Conservation (phyloP, 1,284 basidiomycete species). For the Meira miltonrushii region DNA sequence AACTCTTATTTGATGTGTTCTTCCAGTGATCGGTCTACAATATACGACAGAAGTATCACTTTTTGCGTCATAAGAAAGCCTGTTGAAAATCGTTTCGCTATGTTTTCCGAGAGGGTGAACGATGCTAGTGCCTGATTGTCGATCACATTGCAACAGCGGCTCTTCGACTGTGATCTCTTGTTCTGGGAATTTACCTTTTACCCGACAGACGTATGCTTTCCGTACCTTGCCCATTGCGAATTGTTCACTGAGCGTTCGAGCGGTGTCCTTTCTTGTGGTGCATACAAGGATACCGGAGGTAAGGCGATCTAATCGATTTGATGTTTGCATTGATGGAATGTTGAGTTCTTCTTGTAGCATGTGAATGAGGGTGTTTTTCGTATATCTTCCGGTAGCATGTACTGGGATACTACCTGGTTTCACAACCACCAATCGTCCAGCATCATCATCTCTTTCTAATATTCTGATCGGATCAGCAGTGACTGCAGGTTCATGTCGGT, state of each 20-base stretch:
- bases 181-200: constrained; percentile 64
- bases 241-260: constrained; percentile 61
- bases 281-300: constrained; percentile 96
- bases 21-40: constrained; percentile 66
- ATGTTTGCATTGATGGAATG: constrained; percentile 75
- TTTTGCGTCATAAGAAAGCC: constrained; percentile 73
- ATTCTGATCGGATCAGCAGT: constrained; percentile 79
- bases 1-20: constrained; percentile 90
- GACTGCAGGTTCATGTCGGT: constrained; percentile 92
- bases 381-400: constrained; percentile 46
- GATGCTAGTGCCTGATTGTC: constrained; percentile 91
- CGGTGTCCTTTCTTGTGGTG: constrained; percentile 69
- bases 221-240: constrained; percentile 65
- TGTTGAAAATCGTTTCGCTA: constrained; percentile 82
- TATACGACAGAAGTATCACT: constrained; percentile 82
- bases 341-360: constrained; percentile 81
- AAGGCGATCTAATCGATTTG: constrained; percentile 87
- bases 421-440: constrained; percentile 78
- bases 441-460: constrained; percentile 68
- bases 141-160: constrained; percentile 83
- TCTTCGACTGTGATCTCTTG: constrained; percentile 76
- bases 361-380: constrained; percentile 62
- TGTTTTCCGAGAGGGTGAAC: constrained; percentile 57
- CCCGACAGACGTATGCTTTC: constrained; percentile 45
- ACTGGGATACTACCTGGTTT: constrained; percentile 51